Base-by-base conservation (phyloP, 805 yeast species). In the Saccharomyces kudriavzevii region DNA sequence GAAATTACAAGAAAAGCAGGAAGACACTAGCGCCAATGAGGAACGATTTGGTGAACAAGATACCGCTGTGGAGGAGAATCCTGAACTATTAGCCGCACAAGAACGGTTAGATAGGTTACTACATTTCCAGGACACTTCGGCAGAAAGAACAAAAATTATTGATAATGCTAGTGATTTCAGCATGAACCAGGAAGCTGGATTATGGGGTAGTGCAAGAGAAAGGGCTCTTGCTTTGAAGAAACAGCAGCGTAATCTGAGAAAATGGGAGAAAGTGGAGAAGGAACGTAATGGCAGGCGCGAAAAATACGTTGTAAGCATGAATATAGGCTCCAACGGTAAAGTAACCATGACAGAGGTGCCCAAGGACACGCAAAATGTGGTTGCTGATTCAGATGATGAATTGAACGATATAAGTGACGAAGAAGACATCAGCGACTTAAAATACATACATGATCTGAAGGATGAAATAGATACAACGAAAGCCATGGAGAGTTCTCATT, bases 111-210 rank as follows among this genome's bases (percentile, higher is more conserved):
- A 88, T 30, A 85, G 81, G 30, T 71, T 94, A 49, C 73, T 94
- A 47, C 79, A 82, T 56, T 94, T 84, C 68, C 99, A 94, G 67
- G 88, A 81, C 2, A 83, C 91, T 17, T 87, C 95, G 5, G 88
- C 91, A 1, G 95, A 89, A 67, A 77, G 99, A 66, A 94, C 99
- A 0, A 82, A 81, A 60, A 89, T 94, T 57, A 91, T 95, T 43
- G 99, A 94, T 66, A 85, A 89, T 65, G 97, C 95, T 0, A 82
- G 96, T 4, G 99, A 94, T 66, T 69, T 84, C 52, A 73, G 78
- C 14, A 71, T 76, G 35, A 81, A 89, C 0, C 73, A 74, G 2
- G 70, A 78, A 0, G 77, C 75, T 30, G 85, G 81, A 59, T 73
- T 85, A 57, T 94, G 99, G 98, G 83, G 96, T 0, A 74, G 76